Evolutionary conservation across 148 eudicot genomes (phyloP).

Genomic region (Rhododendron williamsianum): DNA sequence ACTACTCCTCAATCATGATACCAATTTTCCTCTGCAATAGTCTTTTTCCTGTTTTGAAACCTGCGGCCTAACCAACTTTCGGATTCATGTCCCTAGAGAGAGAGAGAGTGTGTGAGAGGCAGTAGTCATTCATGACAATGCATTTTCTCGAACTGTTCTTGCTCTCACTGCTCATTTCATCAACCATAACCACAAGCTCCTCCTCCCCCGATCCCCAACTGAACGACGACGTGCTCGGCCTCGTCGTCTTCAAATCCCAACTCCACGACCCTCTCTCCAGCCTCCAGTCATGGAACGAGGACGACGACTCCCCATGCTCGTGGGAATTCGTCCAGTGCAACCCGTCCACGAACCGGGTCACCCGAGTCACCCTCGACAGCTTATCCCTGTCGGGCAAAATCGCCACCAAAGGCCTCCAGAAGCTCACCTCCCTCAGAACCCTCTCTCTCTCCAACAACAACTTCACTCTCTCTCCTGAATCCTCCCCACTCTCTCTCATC

Average conservation of each 20-base stretch:
- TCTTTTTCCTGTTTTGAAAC: not conserved
- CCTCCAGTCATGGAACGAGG: slow-evolving; percentile 76
- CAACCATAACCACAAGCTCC: slow-evolving; percentile 1
- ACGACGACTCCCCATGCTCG: slow-evolving; percentile 77
- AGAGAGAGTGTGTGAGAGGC: not conserved
- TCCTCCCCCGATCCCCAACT: slow-evolving; percentile 19
- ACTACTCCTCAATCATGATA: not conserved
- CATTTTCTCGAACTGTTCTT: slow-evolving; percentile 11
- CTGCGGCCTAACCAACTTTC: not conserved
- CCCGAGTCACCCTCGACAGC: slow-evolving; percentile 38
- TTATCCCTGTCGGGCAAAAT: slow-evolving; percentile 65
- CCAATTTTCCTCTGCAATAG: not conserved
- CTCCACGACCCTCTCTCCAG: slow-evolving; percentile 40
- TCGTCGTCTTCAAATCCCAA: slow-evolving; percentile 82
- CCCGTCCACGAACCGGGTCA: slow-evolving; percentile 48
- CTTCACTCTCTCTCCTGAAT: slow-evolving; percentile 39
- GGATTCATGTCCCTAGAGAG: not conserved
- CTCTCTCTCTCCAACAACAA: slow-evolving; percentile 61
- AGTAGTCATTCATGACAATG: not conserved
- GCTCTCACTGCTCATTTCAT: slow-evolving; percentile 4
- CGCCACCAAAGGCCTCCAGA: slow-evolving; percentile 56
- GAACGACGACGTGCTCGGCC: slow-evolving; percentile 86
- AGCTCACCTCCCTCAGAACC: slow-evolving; percentile 49
- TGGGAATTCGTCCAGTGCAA: slow-evolving; percentile 70
- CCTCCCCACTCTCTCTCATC: slow-evolving; percentile 18